Base-by-base conservation (phyloP, 495 filamentous ascomycete species). In the Annulohypoxylon bovei region DNA sequence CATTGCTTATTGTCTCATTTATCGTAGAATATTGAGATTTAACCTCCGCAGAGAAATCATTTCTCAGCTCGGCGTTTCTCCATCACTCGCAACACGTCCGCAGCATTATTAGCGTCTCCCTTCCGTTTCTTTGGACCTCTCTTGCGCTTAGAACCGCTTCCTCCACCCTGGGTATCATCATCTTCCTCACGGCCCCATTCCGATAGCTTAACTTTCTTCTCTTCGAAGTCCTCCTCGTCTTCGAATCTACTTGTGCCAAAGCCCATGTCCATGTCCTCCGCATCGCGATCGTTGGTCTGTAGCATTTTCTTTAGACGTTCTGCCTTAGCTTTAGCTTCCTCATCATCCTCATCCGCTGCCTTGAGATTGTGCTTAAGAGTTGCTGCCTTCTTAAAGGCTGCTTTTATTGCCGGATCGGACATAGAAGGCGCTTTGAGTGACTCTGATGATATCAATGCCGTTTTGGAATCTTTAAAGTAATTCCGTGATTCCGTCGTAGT, bases 191-290 rank as follows among this genome's bases (percentile, higher is more conserved):
- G 82, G 42, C 81, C 82, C 91, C 91, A 93, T 63, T 85, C 81
- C 1, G 87, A 88, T 37, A 95, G 78, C 74, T 92, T 89, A 44
- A 93, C 82, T 66, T 82, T 87, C 60, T 84, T 81, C 33, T 85
- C 88, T 11, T 79, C 80, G 23, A 79, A 55, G 52, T 97, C 94
- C 39, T 91, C 93, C 40, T 90, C 91, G 72, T 97, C 94, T 49
- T 90, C 93, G 63, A 90, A 86, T 22, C 93, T 87, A 68, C 90
- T 93, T 14, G 90, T 90, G 6, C 96, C 95, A 75, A 99, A 98
- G 32, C 93, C 95, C 78, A 97, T 83, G 72, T 99, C 95, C 81
- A 99, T 87, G 79, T 99, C 95, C 44, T 94, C 92, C 9, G 92
- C 89, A 80, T 99, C 95, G 44, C 94, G 86, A 67, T 91, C 91